Evolutionary conservation across 1,284 basidiomycete species (phyloP).

Genomic region (Singerocomus rubriflavus): DNA sequence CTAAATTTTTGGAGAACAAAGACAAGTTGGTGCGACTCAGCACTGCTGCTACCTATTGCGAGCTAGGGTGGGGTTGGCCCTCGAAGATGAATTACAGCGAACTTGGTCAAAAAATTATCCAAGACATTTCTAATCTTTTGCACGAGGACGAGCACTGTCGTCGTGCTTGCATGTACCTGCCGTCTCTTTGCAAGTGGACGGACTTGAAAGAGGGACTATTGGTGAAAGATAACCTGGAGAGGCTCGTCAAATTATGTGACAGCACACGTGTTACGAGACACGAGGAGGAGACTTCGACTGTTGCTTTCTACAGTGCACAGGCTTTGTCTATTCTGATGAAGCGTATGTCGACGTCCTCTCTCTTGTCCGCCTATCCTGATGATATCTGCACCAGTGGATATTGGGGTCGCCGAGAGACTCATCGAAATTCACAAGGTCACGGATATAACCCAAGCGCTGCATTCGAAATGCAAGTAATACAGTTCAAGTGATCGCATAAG

Average conservation of each 20-base stretch:
- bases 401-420: constrained; percentile 9
- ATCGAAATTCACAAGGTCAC: constrained; percentile 17
- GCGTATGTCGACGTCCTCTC: constrained; percentile 7
- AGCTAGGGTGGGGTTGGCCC: constrained; percentile 24
- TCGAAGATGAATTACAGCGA: constrained; percentile 3
- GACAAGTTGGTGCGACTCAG: constrained; percentile 22
- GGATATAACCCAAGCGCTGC: constrained; percentile 19
- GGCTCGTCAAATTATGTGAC: constrained; percentile 21
- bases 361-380: background rate
- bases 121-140: constrained; percentile 20
- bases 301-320: constrained; percentile 30
- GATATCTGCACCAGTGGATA: constrained; percentile 15
- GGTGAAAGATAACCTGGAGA: constrained; percentile 20
- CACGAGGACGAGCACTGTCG: constrained; percentile 3
- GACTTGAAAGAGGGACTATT: constrained; percentile 18
- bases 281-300: constrained; percentile 19
- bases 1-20: constrained; percentile 13
- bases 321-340: constrained; percentile 27
- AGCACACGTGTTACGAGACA: constrained; percentile 4
- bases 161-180: constrained; percentile 29
- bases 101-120: constrained; percentile 8
- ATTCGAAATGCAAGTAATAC: constrained; percentile 18
- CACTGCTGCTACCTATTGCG: constrained; percentile 27
- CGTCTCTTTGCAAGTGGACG: constrained; percentile 27
- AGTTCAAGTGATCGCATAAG: background rate